Percentiles rank a stretch among this genome's conserved stretches.
phyloP scores from a whole-genome alignment of 495 filamentous ascomycete genomes.

The Talaromyces proteolyticus region DNA sequence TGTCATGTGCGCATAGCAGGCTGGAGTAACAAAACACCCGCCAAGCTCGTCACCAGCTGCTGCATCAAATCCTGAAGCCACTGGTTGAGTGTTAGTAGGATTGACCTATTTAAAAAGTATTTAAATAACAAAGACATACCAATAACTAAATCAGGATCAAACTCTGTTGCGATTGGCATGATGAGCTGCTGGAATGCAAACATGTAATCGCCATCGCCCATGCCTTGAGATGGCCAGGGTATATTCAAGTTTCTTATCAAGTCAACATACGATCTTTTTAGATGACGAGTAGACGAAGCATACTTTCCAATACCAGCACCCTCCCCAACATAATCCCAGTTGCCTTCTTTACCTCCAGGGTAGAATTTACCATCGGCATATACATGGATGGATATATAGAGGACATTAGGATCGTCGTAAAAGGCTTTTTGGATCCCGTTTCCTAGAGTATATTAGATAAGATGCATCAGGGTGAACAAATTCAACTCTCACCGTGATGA shows the following conservation, averaged over 20 bases:
- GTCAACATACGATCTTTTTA: too few species aligned
- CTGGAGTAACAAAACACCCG: conserved; percentile 82
- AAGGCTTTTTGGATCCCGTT: conserved; percentile 98
- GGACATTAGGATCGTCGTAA: conserved; percentile 86
- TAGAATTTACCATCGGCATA: conserved; percentile 81
- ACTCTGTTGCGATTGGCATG: conserved; percentile 95
- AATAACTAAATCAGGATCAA: conserved; percentile 91
- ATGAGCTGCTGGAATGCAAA: conserved; percentile 92
- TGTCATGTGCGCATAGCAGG: conserved; percentile 97
- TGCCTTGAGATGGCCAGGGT: conserved; percentile 84
- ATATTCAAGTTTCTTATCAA: conserved; percentile 81
- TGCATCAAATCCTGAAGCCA: conserved; percentile 95
- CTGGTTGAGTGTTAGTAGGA: conserved; percentile 24
- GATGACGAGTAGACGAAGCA: too few species aligned
- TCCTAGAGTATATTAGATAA: conserved; percentile 34
- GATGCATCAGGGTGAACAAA: not conserved
- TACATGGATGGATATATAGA: conserved; percentile 97
- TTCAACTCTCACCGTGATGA: conserved; percentile 45
- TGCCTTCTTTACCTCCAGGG: conserved; percentile 68
- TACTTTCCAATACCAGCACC: conserved; percentile 67
- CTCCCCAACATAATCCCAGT: conserved; percentile 68
- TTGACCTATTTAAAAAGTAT: not conserved
- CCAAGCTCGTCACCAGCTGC: conserved; percentile 89
- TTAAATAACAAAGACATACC: conserved; percentile 25
- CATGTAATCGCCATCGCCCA: conserved; percentile 97